Conservation (phyloP, 257 asterid genomes). For the Plantago major region DNA sequence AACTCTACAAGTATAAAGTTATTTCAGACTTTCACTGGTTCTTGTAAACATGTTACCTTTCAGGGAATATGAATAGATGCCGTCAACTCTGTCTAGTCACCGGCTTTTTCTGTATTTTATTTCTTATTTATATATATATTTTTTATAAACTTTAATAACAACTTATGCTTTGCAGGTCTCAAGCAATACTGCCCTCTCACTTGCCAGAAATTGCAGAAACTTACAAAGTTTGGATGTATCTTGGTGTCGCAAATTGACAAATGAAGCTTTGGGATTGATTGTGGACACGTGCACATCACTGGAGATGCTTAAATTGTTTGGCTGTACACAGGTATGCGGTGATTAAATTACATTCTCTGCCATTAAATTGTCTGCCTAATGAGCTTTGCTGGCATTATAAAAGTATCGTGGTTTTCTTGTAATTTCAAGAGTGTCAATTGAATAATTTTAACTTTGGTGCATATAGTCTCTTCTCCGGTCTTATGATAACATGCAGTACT, state of each 20-base stretch:
- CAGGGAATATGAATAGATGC: neutral
- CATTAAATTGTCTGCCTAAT: neutral
- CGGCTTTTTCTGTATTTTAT: neutral
- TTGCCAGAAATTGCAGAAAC: slow-evolving; percentile 54
- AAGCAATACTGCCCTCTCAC: slow-evolving; percentile 67
- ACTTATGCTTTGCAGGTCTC: slow-evolving; percentile 56
- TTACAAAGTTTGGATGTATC: slow-evolving; percentile 66
- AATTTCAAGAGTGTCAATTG: neutral
- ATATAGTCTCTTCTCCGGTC: too few species aligned
- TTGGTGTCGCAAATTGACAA: slow-evolving; percentile 77
- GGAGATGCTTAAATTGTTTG: slow-evolving; percentile 73
- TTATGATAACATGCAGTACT: neutral
- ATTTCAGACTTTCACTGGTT: too few species aligned
- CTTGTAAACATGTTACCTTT: too few species aligned
- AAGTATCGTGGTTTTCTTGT: too few species aligned
- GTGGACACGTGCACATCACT: slow-evolving; percentile 69
- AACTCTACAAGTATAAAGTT: too few species aligned
- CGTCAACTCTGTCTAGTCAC: neutral
- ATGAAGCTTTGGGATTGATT: slow-evolving; percentile 87
- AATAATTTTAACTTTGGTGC: neutral
- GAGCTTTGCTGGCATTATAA: neutral
- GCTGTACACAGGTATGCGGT: slow-evolving; percentile 75
- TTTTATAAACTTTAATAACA: neutral
- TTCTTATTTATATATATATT: slow-evolving; percentile 1
- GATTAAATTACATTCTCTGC: neutral